Conservation (phyloP, 495 filamentous ascomycete species). For the Hypoxylon subgilvum region DNA sequence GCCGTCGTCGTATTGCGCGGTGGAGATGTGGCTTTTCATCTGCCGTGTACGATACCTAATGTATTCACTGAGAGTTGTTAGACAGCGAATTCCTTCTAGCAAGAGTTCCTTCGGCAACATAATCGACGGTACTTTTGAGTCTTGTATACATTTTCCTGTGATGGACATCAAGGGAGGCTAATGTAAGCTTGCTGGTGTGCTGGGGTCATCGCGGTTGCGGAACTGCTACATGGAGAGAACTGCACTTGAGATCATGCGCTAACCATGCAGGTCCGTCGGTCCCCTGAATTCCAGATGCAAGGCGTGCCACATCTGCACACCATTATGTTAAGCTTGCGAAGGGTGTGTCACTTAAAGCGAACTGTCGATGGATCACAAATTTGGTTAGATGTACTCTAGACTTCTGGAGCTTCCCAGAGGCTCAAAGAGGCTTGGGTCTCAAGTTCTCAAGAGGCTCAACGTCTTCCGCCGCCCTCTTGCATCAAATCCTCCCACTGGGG, state of each 20-base stretch:
- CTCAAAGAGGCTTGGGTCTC: constrained; percentile 11
- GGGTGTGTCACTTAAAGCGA: constrained; percentile 6
- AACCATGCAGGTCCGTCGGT: constrained; percentile 34
- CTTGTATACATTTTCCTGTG: too few species aligned
- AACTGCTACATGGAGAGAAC: neutral
- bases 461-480: constrained; percentile 1
- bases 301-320: constrained; percentile 25
- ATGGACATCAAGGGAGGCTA: constrained; percentile 4
- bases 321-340: constrained; percentile 7
- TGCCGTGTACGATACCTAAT: constrained; percentile 5
- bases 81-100: neutral
- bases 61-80: neutral
- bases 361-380: constrained; percentile 14
- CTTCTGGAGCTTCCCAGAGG: too few species aligned
- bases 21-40: constrained; percentile 2
- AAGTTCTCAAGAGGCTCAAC: constrained; percentile 1
- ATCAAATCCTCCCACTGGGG: neutral
- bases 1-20: constrained; percentile 24
- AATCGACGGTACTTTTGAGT: too few species aligned
- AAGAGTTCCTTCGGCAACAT: too few species aligned
- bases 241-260: constrained; percentile 21
- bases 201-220: constrained; percentile 26
- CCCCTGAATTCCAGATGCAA: constrained; percentile 32
- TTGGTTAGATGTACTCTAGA: constrained; percentile 21
- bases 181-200: constrained; percentile 5